phyloP scores from a whole-genome alignment of 306 rosid genomes.

The Delonix regia region DNA sequence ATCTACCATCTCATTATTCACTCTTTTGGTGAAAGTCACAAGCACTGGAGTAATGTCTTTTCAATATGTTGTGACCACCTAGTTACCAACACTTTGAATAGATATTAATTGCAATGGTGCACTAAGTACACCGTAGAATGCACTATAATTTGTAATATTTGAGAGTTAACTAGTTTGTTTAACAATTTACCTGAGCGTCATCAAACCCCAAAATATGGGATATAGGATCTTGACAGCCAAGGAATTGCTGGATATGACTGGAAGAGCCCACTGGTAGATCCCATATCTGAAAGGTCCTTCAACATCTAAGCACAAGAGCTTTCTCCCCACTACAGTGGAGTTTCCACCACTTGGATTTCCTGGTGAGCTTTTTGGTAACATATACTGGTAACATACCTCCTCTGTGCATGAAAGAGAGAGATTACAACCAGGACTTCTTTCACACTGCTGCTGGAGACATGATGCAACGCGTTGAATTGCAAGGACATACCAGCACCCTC shows the following conservation, averaged over 20 bases:
- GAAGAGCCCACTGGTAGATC: slow-evolving; percentile 95
- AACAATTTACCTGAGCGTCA: slow-evolving; percentile 81
- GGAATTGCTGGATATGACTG: slow-evolving; percentile 92
- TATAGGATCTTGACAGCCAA: slow-evolving; percentile 86
- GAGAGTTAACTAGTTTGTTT: not conserved
- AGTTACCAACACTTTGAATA: not conserved
- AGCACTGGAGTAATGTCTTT: not conserved
- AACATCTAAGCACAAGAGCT: slow-evolving; percentile 76
- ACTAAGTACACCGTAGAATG: not conserved
- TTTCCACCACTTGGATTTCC: slow-evolving; percentile 54
- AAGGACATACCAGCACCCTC: slow-evolving; percentile 99
- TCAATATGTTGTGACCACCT: not conserved
- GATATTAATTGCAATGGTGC: not conserved
- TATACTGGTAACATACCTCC: slow-evolving; percentile 57
- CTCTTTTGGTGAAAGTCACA: not conserved
- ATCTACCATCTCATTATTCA: too few species aligned
- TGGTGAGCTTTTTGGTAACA: slow-evolving; percentile 5
- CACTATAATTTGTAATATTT: not conserved
- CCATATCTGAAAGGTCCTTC: slow-evolving; percentile 83
- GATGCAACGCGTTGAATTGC: slow-evolving; percentile 93
- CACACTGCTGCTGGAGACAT: slow-evolving; percentile 79
- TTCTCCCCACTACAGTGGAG: slow-evolving; percentile 41
- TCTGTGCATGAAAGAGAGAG: slow-evolving; percentile 66
- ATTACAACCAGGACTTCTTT: slow-evolving; percentile 58
- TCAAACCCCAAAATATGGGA: slow-evolving; percentile 97